These are phyloP conservation scores for Pyrus pyrifolia DNA, from an alignment of 306 rosid genomes.

Conservation along the genomic window DNA sequence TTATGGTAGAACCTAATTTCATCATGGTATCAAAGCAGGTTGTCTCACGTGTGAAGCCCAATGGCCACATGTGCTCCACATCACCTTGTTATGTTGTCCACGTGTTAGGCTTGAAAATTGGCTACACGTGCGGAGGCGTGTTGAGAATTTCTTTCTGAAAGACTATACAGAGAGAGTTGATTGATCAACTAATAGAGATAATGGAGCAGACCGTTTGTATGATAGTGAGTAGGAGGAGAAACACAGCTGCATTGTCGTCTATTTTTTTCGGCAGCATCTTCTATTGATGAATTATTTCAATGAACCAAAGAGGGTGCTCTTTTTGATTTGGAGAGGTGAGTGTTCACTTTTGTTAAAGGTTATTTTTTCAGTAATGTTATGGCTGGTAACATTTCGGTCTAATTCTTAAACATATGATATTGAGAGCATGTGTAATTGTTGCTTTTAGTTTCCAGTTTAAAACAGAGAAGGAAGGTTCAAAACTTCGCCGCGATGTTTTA, in stretches of 20 bases:
- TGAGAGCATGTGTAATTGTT: constrained; percentile 17
- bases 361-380: neutral
- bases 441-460: constrained; percentile 81
- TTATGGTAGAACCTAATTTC: too few relatives aligned
- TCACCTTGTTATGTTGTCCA: too few relatives aligned
- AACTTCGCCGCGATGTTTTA: constrained; percentile 77
- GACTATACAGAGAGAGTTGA: neutral
- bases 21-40: too few relatives aligned
- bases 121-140: too few relatives aligned
- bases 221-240: neutral
- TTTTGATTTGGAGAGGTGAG: constrained; percentile 88
- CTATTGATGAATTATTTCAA: constrained; percentile 87
- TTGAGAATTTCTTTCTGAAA: too few relatives aligned
- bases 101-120: too few relatives aligned
- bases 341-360: constrained; percentile 5
- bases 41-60: too few relatives aligned
- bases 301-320: constrained; percentile 95
- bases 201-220: neutral
- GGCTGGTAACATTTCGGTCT: neutral
- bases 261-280: constrained; percentile 70
- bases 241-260: constrained; percentile 40
- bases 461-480: constrained; percentile 78
- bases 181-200: neutral
- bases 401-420: neutral
- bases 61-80: too few relatives aligned